These are phyloP conservation scores for Fraxinus baroniana DNA, from an alignment of 305 asterid genomes.

Conservation along the genomic window DNA sequence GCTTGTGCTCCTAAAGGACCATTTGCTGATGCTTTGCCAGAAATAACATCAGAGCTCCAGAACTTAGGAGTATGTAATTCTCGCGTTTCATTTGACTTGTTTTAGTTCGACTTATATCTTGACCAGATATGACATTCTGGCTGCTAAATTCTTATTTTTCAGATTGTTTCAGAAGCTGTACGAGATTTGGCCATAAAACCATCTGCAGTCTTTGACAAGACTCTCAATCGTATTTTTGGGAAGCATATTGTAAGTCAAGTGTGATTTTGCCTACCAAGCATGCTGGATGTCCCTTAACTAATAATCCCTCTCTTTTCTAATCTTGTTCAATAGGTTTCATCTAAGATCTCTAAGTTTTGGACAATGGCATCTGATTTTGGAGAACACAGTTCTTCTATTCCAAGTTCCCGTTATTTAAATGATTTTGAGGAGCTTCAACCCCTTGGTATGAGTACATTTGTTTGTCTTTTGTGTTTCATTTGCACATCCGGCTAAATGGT, in stretches of 20 bases:
- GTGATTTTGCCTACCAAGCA: conserved; percentile 22
- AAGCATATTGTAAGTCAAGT: conserved; percentile 60
- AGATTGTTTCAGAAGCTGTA: conserved; percentile 78
- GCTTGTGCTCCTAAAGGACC: conserved; percentile 85
- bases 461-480: conserved; percentile 15
- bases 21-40: conserved; percentile 73
- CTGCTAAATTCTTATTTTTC: conserved; percentile 30
- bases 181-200: conserved; percentile 69
- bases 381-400: conserved; percentile 53
- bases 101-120: conserved; percentile 11
- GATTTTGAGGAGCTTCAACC: conserved; percentile 98
- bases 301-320: conserved; percentile 21
- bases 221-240: conserved; percentile 64
- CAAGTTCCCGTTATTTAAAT: conserved; percentile 77
- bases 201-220: conserved; percentile 68
- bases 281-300: conserved; percentile 25
- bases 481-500: conserved; percentile 20
- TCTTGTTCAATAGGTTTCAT: conserved; percentile 50
- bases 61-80: conserved; percentile 66
- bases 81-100: conserved; percentile 17
- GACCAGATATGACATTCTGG: conserved; percentile 15
- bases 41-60: conserved; percentile 75
- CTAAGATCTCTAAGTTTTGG: conserved; percentile 75
- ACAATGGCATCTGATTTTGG: conserved; percentile 59
- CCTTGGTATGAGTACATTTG: conserved; percentile 54